These are phyloP conservation scores for Colletotrichum truncatum DNA, from an alignment of 2,329 filamentous ascomycete species.

Conservation along the genomic window DNA sequence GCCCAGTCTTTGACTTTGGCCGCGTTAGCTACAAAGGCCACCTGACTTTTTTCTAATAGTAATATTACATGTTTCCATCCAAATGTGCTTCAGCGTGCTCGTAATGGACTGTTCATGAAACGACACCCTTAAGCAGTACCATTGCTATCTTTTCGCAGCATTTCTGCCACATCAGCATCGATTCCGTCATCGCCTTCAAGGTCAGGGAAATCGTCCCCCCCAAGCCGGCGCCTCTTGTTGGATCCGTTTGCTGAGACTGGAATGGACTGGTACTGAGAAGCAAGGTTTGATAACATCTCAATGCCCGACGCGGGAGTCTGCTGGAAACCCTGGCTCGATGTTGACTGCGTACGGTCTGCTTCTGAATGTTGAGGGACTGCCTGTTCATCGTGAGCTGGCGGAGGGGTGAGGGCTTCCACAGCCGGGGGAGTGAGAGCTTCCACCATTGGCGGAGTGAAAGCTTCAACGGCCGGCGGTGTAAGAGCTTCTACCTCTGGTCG, in stretches of 20 bases:
- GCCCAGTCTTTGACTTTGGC: not conserved
- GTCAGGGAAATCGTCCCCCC: slow-evolving; percentile 61
- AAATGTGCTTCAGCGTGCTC: not conserved
- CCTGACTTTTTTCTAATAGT: not conserved
- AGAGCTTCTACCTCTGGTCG: slow-evolving; percentile 87
- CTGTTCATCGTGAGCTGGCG: slow-evolving; percentile 31
- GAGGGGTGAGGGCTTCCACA: slow-evolving; percentile 36
- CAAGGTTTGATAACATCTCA: slow-evolving; percentile 50
- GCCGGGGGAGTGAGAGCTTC: slow-evolving; percentile 46
- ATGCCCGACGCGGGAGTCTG: slow-evolving; percentile 41
- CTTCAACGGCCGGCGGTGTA: slow-evolving; percentile 77
- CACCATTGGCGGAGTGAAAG: slow-evolving; percentile 47
- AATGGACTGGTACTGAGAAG: slow-evolving; percentile 58
- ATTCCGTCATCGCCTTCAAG: slow-evolving; percentile 64
- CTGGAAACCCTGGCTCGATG: slow-evolving; percentile 33
- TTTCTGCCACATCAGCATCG: slow-evolving; percentile 65
- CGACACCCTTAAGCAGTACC: slow-evolving; percentile 12
- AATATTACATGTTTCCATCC: not conserved
- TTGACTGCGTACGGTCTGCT: slow-evolving; percentile 23
- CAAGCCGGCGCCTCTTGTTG: slow-evolving; percentile 66
- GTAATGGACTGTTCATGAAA: not conserved
- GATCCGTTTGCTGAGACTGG: slow-evolving; percentile 60
- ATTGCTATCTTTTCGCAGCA: slow-evolving; percentile 55
- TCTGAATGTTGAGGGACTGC: slow-evolving; percentile 33
- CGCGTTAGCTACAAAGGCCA: not conserved